Evolutionary conservation across 371 early-diverging fungal genomes (phyloP), one percentile per base, ranked within the genome.

Genomic region (Blyttiomyces sp.): DNA sequence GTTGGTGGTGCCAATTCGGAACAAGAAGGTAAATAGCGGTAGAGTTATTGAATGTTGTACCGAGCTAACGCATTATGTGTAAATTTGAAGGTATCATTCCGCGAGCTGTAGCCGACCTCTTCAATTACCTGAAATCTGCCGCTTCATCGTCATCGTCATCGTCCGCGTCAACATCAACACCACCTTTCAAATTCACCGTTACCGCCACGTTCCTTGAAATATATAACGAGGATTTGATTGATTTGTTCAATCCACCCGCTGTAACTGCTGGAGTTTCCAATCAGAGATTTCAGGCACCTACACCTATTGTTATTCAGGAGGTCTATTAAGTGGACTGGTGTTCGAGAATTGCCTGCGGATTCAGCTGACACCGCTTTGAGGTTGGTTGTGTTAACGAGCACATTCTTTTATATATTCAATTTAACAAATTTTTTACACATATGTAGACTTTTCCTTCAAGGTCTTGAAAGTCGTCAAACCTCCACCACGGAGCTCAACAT

Each of bases 401-500:
- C n/a, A n/a, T n/a, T n/a, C n/a, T n/a, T n/a, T n/a, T n/a, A n/a
- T n/a, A n/a, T n/a, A n/a, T n/a, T 45, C 16, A 4, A 6, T 7
- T 33, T n/a, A 17, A 13, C 16, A 19, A n/a, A 11, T 6, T 27
- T 28, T 17, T 5, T 9, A 19, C 11, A 28, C 59, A 7, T 27
- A 23, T n/a, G 33, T 49, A 55, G 52, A 17, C 49, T 43, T n/a
- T 53, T 64, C 35, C 6, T 32, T 17, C 16, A 52, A 1, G 65
- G 65, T 21, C 54, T 65, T 92, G 96, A 45, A 87, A 88, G 7
- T 76, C 84, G 99, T 57, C 91, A 89, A 49, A 95, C 96, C 2
- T 91, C 91, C 28, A 76, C 88, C n/a, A 98, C 97, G 7, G 88
- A 88, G 32, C 94, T 97, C 94, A 99, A 99, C 79, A 86, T 82